phyloP scores from a whole-genome alignment of 192 early-diverging fungal genomes.

The Entomortierella chlamydospora region DNA sequence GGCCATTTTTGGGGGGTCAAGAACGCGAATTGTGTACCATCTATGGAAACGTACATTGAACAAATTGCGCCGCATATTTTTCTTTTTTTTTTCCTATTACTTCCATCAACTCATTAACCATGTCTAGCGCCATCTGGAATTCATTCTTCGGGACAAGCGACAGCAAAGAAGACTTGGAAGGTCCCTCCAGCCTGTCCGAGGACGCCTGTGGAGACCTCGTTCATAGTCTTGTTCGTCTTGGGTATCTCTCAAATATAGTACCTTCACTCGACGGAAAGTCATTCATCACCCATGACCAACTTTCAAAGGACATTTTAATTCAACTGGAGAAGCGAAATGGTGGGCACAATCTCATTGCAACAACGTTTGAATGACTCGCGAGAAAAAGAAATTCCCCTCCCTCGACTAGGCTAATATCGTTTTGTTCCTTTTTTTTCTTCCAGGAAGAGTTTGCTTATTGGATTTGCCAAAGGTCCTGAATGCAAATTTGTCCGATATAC shows the following conservation, averaged over 20 bases:
- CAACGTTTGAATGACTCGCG: not conserved
- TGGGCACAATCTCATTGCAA: not conserved
- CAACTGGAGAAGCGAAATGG: constrained; percentile 32
- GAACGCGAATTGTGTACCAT: constrained; percentile 7
- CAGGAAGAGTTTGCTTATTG: constrained; percentile 35
- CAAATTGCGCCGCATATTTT: constrained; percentile 4
- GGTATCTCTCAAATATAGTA: constrained; percentile 23
- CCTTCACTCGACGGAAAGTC: constrained; percentile 37
- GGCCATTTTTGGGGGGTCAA: not conserved
- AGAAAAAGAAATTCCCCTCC: not conserved
- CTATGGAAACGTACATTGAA: constrained; percentile 6
- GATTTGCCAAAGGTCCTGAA: constrained; percentile 40
- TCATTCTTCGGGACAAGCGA: constrained; percentile 32
- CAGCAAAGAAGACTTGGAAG: constrained; percentile 26
- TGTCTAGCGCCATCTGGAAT: constrained; percentile 40
- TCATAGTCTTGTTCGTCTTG: constrained; percentile 34
- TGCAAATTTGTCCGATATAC: constrained; percentile 29
- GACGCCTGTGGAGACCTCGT: constrained; percentile 41
- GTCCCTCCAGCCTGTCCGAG: constrained; percentile 33
- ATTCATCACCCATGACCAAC: constrained; percentile 50
- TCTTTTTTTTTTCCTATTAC: not conserved
- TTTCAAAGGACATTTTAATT: constrained; percentile 19
- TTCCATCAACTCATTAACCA: not conserved
- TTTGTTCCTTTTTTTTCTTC: not conserved
- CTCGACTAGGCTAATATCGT: too few relatives aligned